These are phyloP conservation scores for Filobasidium wieringae DNA, from an alignment of 768 basidiomycete genomes.

Conservation along the genomic window DNA sequence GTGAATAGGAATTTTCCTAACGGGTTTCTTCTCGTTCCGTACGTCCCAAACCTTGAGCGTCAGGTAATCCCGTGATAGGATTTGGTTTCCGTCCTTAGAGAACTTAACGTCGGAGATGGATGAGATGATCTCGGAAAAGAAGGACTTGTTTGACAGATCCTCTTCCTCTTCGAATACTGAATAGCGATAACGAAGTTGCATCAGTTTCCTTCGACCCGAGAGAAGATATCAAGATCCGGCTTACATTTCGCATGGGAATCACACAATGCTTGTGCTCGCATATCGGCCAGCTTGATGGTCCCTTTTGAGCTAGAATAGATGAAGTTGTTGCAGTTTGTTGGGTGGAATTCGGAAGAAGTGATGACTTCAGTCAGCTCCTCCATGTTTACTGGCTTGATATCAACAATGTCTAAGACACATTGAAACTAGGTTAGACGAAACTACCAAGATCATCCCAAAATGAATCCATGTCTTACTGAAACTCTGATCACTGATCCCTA, in stretches of 20 bases:
- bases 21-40: constrained; percentile 92
- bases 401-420: constrained; percentile 76
- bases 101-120: constrained; percentile 99
- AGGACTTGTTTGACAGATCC: constrained; percentile 90
- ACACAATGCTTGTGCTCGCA: constrained; percentile 95
- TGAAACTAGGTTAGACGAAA: background rate
- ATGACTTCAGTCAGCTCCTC: constrained; percentile 99
- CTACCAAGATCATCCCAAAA: too few species aligned
- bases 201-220: background rate
- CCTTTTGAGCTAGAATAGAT: constrained; percentile 99
- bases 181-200: background rate
- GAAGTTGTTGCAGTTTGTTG: constrained; percentile 91
- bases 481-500: constrained; percentile 95
- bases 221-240: constrained; percentile 35
- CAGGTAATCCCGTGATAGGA: constrained; percentile 90
- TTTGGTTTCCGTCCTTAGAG: constrained; percentile 92
- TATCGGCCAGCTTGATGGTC: constrained; percentile 98
- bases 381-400: constrained; percentile 99
- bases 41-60: constrained; percentile 99
- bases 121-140: constrained; percentile 99
- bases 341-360: constrained; percentile 99
- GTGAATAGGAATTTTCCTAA: constrained; percentile 97
- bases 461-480: constrained; percentile 74
- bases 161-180: constrained; percentile 98
- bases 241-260: constrained; percentile 90